Conservation (phyloP, 805 yeast species). For the Komagataella ulmi region DNA sequence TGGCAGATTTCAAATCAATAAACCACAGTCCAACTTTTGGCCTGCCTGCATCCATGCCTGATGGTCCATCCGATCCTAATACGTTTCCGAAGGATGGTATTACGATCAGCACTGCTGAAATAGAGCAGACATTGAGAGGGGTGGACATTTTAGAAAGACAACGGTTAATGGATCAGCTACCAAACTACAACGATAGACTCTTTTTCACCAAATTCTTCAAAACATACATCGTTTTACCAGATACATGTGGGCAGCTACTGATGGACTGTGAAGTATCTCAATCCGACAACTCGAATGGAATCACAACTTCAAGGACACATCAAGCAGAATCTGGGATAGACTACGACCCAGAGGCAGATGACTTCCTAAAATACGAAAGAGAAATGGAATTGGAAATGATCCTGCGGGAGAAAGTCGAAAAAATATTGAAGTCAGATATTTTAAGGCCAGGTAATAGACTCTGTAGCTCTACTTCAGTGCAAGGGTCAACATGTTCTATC, state of each 20-base stretch:
- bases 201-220: not conserved
- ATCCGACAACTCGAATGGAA: not conserved
- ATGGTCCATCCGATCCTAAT: not conserved
- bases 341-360: not conserved
- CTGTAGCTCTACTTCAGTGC: not conserved
- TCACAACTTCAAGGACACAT: not conserved
- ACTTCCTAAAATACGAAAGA: slow-evolving; percentile 4
- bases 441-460: not conserved
- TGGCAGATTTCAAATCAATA: not conserved
- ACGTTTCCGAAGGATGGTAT: not conserved
- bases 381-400: slow-evolving; percentile 3
- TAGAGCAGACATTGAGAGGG: not conserved
- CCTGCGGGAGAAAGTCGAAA: slow-evolving; percentile 2
- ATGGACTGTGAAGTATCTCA: not conserved
- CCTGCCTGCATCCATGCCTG: not conserved
- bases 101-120: not conserved
- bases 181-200: not conserved
- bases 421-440: not conserved
- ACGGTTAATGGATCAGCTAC: not conserved
- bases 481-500: not conserved
- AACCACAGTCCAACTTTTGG: not conserved
- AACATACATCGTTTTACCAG: not conserved
- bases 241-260: not conserved
- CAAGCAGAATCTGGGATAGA: not conserved
- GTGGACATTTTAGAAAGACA: not conserved